Percentiles rank a stretch among this genome's conserved stretches.
Conservation (phyloP, 805 yeast genomes). For the Hanseniaspora vineae region DNA sequence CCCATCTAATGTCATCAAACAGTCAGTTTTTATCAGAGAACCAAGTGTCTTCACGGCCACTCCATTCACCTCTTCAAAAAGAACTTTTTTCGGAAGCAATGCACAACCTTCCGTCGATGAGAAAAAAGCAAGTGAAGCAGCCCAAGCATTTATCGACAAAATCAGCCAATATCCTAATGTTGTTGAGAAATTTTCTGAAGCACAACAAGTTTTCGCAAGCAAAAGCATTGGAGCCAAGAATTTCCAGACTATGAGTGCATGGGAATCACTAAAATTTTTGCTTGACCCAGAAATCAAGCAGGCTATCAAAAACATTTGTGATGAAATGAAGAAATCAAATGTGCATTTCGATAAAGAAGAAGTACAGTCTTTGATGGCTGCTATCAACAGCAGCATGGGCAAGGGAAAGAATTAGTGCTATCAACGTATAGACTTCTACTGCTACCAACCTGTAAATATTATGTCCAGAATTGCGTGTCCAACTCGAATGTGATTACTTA, state of each 20-base stretch:
- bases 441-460: too few species aligned
- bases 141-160: constrained; percentile 6
- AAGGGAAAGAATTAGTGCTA: not conserved
- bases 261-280: constrained; percentile 18
- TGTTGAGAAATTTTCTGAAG: constrained; percentile 10
- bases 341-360: constrained; percentile 18
- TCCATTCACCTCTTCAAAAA: not conserved
- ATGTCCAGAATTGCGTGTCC: too few species aligned
- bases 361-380: constrained; percentile 11
- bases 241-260: constrained; percentile 9
- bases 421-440: too few species aligned
- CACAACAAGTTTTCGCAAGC: constrained; percentile 13
- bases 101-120: constrained; percentile 5
- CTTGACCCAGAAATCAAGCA: constrained; percentile 16
- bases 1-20: not conserved
- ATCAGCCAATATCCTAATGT: constrained; percentile 14
- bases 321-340: constrained; percentile 17
- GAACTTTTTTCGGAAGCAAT: not conserved
- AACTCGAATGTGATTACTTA: too few species aligned
- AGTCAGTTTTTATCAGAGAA: not conserved
- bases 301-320: constrained; percentile 15
- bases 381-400: not conserved
- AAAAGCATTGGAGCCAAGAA: constrained; percentile 11
- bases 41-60: not conserved
- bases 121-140: not conserved